Percentiles rank a stretch among this genome's conserved stretches.
Conservation (phyloP, 1,284 basidiomycete species). For the Naganishia sp. region DNA sequence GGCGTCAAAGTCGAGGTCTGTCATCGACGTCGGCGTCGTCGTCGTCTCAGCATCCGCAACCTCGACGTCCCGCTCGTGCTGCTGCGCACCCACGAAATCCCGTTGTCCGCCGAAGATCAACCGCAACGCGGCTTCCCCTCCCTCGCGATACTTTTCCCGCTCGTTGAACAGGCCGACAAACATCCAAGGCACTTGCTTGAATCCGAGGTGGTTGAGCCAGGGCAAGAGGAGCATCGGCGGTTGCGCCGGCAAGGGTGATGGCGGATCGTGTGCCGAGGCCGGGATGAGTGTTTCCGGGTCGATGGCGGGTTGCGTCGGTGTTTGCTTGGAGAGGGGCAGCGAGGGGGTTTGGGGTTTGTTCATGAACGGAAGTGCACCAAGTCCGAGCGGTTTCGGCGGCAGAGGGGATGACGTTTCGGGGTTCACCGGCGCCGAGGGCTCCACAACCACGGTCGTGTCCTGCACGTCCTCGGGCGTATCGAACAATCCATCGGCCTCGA, state of each 20-base stretch:
- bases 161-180: conserved; percentile 91
- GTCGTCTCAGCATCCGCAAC: conserved; percentile 2
- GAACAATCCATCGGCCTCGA: conserved; percentile 67
- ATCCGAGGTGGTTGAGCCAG: conserved; percentile 83
- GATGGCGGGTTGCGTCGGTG: conserved; percentile 39
- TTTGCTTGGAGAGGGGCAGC: conserved; percentile 22
- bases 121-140: conserved; percentile 77
- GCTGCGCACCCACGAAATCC: conserved; percentile 57
- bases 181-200: conserved; percentile 84
- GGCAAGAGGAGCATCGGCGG: conserved; percentile 84
- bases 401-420: neutral
- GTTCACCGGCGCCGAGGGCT: neutral
- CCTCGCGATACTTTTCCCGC: conserved; percentile 72
- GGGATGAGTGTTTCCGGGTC: conserved; percentile 32
- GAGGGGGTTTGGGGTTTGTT: conserved; percentile 33
- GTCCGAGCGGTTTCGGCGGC: conserved; percentile 13
- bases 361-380: conserved; percentile 37
- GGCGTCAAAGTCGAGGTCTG: conserved; percentile 74
- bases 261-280: conserved; percentile 56
- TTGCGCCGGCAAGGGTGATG: conserved; percentile 67
- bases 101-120: conserved; percentile 69
- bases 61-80: conserved; percentile 1
- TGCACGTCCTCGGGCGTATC: conserved; percentile 1
- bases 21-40: conserved; percentile 34
- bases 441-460: too few relatives aligned